phyloP scores from a whole-genome alignment of 352 stramenopile species.

The Pythium sukuiense region DNA sequence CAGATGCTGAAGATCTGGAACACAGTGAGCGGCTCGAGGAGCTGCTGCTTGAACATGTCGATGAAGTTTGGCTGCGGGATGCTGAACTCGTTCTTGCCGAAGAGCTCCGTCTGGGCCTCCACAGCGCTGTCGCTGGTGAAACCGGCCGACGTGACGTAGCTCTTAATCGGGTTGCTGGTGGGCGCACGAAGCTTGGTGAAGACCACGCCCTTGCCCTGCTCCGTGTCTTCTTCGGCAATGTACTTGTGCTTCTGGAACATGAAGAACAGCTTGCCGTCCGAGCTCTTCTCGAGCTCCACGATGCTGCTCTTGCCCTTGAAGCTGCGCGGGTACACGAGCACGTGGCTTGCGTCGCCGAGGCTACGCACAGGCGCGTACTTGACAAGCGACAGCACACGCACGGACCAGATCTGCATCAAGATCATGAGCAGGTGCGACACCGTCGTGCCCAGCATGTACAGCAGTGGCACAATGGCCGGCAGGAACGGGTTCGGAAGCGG shows the following conservation, averaged over 20 bases:
- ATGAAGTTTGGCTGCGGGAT: slow-evolving; percentile 95
- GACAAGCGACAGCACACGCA: slow-evolving; percentile 77
- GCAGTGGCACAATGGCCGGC: slow-evolving; percentile 84
- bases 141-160: slow-evolving; percentile 57
- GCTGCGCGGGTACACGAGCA: slow-evolving; percentile 81
- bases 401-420: slow-evolving; percentile 88
- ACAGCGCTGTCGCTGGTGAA: slow-evolving; percentile 46
- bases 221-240: slow-evolving; percentile 52
- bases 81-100: slow-evolving; percentile 93
- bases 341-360: slow-evolving; percentile 65
- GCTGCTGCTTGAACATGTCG: slow-evolving; percentile 96
- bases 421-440: slow-evolving; percentile 86
- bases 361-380: slow-evolving; percentile 79
- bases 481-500: slow-evolving; percentile 90
- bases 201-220: slow-evolving; percentile 63
- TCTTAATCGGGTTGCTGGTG: slow-evolving; percentile 56
- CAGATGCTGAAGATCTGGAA: slow-evolving; percentile 99
- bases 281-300: slow-evolving; percentile 58
- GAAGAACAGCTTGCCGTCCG: slow-evolving; percentile 62
- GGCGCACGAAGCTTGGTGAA: slow-evolving; percentile 82
- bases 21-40: slow-evolving; percentile 97
- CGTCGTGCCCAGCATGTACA: slow-evolving; percentile 81
- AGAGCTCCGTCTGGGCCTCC: slow-evolving; percentile 54
- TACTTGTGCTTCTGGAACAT: slow-evolving; percentile 92
- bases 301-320: slow-evolving; percentile 90